These are phyloP conservation scores for Digitaria exilis DNA, from an alignment of 202 grass and related monocot genomes.

Conservation along the genomic window DNA sequence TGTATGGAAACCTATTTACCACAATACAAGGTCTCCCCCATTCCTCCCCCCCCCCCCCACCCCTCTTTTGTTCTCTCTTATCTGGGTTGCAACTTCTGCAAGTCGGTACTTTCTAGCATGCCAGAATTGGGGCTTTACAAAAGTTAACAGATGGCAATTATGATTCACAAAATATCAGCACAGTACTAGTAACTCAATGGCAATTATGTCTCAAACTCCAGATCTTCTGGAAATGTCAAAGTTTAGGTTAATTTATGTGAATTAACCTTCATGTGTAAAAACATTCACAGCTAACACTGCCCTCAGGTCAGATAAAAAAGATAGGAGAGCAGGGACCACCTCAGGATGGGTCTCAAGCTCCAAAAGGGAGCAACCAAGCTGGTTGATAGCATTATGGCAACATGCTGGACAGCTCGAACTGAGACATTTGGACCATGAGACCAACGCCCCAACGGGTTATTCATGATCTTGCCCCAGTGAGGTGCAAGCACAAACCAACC, in stretches of 20 bases:
- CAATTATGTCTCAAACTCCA: neutral
- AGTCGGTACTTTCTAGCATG: conserved; percentile 19
- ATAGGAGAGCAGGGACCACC: conserved; percentile 35
- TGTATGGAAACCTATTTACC: conserved; percentile 5
- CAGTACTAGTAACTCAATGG: neutral
- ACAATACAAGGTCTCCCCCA: neutral
- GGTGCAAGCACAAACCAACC: conserved; percentile 44
- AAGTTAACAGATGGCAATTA: neutral
- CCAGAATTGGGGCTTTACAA: neutral
- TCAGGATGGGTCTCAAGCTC: conserved; percentile 34
- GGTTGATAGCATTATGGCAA: conserved; percentile 53
- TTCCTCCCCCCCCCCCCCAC: too few relatives aligned
- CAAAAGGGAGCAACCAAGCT: conserved; percentile 45
- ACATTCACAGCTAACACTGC: conserved; percentile 10
- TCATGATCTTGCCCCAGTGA: conserved; percentile 45
- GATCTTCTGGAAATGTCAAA: conserved; percentile 13
- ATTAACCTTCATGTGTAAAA: conserved; percentile 16
- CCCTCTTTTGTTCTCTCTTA: neutral
- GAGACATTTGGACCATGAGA: conserved; percentile 43
- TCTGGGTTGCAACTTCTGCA: conserved; percentile 11
- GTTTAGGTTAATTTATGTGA: neutral
- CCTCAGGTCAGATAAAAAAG: conserved; percentile 12
- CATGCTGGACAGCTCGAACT: conserved; percentile 52
- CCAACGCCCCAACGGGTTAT: conserved; percentile 20
- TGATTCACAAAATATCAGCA: too few relatives aligned